These are phyloP conservation scores for Rhynchospora tenuis DNA, from an alignment of 176 grass and related monocot species.

Conservation along the genomic window DNA sequence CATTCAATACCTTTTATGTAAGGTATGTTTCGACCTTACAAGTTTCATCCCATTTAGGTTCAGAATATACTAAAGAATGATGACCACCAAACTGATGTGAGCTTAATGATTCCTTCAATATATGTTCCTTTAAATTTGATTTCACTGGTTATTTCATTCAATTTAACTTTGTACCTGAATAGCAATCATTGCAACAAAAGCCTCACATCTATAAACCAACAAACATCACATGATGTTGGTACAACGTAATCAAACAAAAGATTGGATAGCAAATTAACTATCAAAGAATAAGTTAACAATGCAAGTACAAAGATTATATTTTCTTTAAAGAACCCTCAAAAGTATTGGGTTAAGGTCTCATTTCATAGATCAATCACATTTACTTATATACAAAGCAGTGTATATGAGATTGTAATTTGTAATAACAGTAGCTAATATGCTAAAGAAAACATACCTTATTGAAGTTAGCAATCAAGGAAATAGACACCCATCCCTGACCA, in stretches of 20 bases:
- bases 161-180: background rate
- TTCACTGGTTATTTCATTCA: background rate
- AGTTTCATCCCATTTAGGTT: background rate
- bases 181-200: background rate
- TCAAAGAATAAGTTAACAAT: background rate
- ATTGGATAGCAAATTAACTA: background rate
- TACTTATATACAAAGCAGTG: background rate
- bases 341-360: background rate
- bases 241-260: background rate
- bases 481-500: constrained; percentile 72
- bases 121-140: background rate
- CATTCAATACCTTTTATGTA: background rate
- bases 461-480: constrained; percentile 56
- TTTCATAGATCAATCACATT: background rate
- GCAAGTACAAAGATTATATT: background rate
- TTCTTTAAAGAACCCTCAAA: background rate
- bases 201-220: background rate
- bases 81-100: background rate
- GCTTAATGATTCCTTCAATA: background rate
- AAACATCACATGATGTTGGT: background rate
- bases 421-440: background rate
- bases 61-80: background rate
- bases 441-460: constrained; percentile 43
- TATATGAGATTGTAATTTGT: background rate
- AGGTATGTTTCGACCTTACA: background rate